Evolutionary conservation across 2,329 filamentous ascomycete species (phyloP).

Genomic region (Pseudogymnoascus sp.): DNA sequence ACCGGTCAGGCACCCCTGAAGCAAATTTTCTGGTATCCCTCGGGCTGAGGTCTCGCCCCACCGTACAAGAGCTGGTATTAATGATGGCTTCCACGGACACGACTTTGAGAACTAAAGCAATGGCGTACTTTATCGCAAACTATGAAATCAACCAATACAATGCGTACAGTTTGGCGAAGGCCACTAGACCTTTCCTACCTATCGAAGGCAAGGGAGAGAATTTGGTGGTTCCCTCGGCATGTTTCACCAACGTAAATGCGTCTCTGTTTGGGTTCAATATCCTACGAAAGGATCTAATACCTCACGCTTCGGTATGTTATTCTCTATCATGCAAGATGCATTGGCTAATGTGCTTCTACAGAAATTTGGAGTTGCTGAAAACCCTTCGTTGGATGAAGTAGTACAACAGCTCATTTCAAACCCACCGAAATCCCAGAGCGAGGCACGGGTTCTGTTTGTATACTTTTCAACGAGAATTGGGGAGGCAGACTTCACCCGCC

Average conservation of each 20-base stretch:
- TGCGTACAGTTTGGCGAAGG: conserved; percentile 48
- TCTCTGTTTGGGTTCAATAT: conserved; percentile 74
- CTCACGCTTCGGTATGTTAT: conserved; percentile 53
- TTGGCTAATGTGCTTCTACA: conserved; percentile 19
- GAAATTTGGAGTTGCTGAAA: conserved; percentile 76
- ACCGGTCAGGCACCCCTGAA: conserved; percentile 57
- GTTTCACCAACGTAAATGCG: conserved; percentile 73
- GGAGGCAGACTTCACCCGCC: conserved; percentile 55
- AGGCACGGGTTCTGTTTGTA: conserved; percentile 65
- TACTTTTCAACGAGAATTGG: conserved; percentile 74
- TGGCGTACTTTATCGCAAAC: conserved; percentile 76
- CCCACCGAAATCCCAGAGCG: conserved; percentile 58
- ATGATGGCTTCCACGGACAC: conserved; percentile 61
- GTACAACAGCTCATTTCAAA: conserved; percentile 62
- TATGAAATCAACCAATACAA: conserved; percentile 71
- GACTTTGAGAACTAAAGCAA: conserved; percentile 55
- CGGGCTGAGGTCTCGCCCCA: conserved; percentile 65
- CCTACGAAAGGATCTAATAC: conserved; percentile 64
- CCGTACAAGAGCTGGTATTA: conserved; percentile 63
- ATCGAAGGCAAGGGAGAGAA: conserved; percentile 56
- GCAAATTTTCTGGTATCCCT: conserved; percentile 64
- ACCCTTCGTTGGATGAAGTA: conserved; percentile 73
- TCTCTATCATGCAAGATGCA: background rate
- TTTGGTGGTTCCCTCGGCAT: conserved; percentile 64
- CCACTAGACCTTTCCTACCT: conserved; percentile 58